Percentiles rank a stretch among this genome's conserved stretches.
phyloP scores from a whole-genome alignment of 2,329 filamentous ascomycete genomes.

The Fusarium pseudocircinatum region DNA sequence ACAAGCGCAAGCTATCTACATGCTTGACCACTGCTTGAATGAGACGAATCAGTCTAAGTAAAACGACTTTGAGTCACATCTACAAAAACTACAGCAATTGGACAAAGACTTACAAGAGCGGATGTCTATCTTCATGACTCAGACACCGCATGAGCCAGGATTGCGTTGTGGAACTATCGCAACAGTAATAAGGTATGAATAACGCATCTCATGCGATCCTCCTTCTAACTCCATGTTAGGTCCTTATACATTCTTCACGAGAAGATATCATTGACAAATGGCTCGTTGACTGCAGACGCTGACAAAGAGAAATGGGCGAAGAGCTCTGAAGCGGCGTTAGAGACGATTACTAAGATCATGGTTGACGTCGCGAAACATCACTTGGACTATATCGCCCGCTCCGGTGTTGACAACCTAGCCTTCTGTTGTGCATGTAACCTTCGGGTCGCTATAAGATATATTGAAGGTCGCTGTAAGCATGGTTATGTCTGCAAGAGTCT shows the following conservation, averaged over 20 bases:
- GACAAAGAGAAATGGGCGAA: accelerated
- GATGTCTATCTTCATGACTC: accelerated
- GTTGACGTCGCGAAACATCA: background rate
- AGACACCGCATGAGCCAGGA: accelerated
- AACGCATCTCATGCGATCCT: accelerated
- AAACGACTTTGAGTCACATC: accelerated
- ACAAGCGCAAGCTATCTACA: background rate
- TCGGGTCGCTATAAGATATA: accelerated
- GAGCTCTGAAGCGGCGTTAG: background rate
- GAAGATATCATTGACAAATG: accelerated
- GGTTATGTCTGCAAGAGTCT: background rate
- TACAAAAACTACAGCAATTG: accelerated
- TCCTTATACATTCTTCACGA: accelerated
- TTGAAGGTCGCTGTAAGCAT: accelerated
- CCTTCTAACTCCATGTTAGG: background rate
- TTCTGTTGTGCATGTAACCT: background rate
- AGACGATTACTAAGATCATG: background rate
- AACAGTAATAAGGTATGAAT: accelerated
- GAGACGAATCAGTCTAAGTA: accelerated
- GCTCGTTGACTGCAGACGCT: accelerated
- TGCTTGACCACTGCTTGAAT: background rate
- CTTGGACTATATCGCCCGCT: background rate
- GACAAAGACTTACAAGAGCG: background rate
- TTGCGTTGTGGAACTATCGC: background rate
- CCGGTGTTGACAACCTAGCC: accelerated